A percentile compares a stretch with the other conserved stretches of the same genome.
Conservation (phyloP, 176 grass and related monocot species). For the maize (Zea mays) region Zm-B73-REFERENCE-NAM-5.0 NC_050103.1:41940501-41941000, state of each 20-base stretch:
- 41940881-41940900: no score
- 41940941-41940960: no score
- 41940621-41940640: neutral
- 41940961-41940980: no score
- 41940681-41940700: neutral
- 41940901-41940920: no score
- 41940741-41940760: no score
- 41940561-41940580: neutral
- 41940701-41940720: slow-evolving; percentile 16
- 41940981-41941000: no score
- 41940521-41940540: neutral
- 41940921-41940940: no score
- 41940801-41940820: neutral
- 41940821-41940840: neutral
- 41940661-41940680: neutral
- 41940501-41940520: neutral
- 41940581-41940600: neutral
- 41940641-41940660: no score
- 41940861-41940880: neutral
- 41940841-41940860: slow-evolving; percentile 1
- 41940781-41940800: neutral
- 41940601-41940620: neutral
- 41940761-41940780: neutral
- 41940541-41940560: neutral
- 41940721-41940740: neutral